A percentile compares a stretch with the other conserved stretches of the same genome.
Evolutionary conservation across 2,329 filamentous ascomycete species (phyloP).

Genomic region (Cercospora brassicicola): DNA sequence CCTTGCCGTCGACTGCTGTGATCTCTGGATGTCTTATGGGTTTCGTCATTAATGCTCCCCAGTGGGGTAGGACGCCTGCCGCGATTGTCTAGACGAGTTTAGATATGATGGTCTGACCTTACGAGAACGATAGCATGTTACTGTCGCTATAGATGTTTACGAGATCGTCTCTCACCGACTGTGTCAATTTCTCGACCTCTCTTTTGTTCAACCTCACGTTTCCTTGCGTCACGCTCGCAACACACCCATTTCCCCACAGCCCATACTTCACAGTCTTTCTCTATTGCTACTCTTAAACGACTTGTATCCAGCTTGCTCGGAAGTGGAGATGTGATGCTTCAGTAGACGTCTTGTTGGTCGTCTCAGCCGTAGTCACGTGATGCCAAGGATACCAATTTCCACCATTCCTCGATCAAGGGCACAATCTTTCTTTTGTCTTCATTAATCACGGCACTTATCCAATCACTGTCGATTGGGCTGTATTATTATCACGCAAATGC

Average conservation of each 20-base stretch:
- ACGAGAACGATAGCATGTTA: neutral
- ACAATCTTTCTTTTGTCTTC: neutral
- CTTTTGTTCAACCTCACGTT: no score
- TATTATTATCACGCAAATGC: neutral
- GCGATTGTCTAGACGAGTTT: neutral
- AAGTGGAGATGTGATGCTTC: neutral
- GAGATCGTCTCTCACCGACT: neutral
- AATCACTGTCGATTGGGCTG: neutral
- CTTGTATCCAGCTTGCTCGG: no score
- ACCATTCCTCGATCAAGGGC: neutral
- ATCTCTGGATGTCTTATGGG: slow-evolving; percentile 61
- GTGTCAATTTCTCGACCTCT: neutral
- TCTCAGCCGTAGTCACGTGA: neutral
- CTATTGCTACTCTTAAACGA: neutral
- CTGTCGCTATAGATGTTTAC: neutral
- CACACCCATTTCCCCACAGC: no score
- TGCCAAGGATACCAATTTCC: neutral
- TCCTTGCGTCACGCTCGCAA: no score
- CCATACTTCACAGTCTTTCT: neutral
- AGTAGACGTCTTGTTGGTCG: neutral
- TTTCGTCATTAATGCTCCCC: slow-evolving; percentile 41
- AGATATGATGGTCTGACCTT: neutral
- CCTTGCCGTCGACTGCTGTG: slow-evolving; percentile 57
- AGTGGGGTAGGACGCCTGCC: slow-evolving; percentile 9
- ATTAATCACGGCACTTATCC: neutral